Percentiles rank a stretch among this genome's conserved stretches.
Evolutionary conservation across 2,329 filamentous ascomycete genomes (phyloP).

Genomic region (Penicillium paneum): DNA sequence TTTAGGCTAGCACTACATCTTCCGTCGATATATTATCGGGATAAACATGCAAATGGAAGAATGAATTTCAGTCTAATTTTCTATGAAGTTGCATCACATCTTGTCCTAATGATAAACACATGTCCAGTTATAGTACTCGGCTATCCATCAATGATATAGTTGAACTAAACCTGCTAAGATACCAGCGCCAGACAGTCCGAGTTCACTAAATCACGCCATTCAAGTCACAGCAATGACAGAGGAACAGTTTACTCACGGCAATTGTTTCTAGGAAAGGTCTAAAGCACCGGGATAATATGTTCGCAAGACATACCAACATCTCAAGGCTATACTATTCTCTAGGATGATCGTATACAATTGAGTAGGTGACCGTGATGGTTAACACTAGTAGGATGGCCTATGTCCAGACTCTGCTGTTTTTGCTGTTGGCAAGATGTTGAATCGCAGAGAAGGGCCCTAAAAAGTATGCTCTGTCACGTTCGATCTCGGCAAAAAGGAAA

Average conservation of each 20-base stretch:
- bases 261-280: background rate
- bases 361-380: constrained; percentile 6
- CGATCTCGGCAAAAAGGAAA: constrained; percentile 10
- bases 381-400: constrained; percentile 7
- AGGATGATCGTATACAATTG: background rate
- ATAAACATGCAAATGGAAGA: no score
- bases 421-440: constrained; percentile 9
- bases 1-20: background rate
- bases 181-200: background rate
- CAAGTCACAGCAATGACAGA: background rate
- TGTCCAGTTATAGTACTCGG: background rate
- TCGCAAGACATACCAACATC: background rate
- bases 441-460: constrained; percentile 6
- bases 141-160: background rate
- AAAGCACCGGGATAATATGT: background rate
- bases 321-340: background rate
- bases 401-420: constrained; percentile 14
- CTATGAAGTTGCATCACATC: background rate
- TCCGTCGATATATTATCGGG: background rate
- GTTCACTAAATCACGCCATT: background rate
- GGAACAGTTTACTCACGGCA: background rate
- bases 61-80: background rate
- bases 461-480: constrained; percentile 13
- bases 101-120: background rate
- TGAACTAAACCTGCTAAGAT: no score